Evolutionary conservation across 371 early-diverging fungal genomes (phyloP), one percentile per base, ranked within the genome.

Genomic region (Globomyces sp.): DNA sequence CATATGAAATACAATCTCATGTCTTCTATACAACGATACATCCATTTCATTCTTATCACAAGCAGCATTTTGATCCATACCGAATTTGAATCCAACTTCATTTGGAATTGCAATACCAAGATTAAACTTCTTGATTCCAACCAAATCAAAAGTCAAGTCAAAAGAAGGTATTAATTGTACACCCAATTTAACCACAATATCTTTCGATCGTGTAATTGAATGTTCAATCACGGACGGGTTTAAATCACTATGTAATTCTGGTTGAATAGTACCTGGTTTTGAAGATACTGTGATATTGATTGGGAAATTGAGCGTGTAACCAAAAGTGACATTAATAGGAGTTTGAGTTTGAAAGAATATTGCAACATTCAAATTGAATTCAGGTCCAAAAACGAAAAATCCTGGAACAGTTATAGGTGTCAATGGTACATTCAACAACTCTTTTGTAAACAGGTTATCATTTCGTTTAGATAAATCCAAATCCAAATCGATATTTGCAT

Each of bases 401-500:
- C 51, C 51, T 4, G 13, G 13, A 51, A 51, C 51, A n/a, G 51
- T 51, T 24, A 24, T 24, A 24, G 24, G 24, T 24, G 24, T 24
- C 24, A 24, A 24, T 24, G 24, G 24, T 13, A 51, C 51, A 24
- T 24, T 24, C 24, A 24, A 24, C 24, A 24, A 24, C 24, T 24
- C 24, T 24, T 24, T 24, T 24, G 24, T 24, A 24, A 24, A 24
- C 24, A 24, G 24, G 24, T 24, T 24, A 24, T 24, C 24, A 24
- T 24, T 24, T 24, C 24, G 24, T 24, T 24, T 24, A 24, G 24
- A 24, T 10, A 51, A 1, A 13, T 51, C 51, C 10, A 51, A 34
- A 34, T 51, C 51, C 10, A 51, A 10, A 51, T 51, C 51, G 13
- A 51, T 51, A n/a, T 51, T 51, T 51, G 51, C 51, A 10, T 51